Evolutionary conservation across 306 rosid species (phyloP), one percentile per base, ranked within the genome.

Genomic region (Quercus glauca): DNA sequence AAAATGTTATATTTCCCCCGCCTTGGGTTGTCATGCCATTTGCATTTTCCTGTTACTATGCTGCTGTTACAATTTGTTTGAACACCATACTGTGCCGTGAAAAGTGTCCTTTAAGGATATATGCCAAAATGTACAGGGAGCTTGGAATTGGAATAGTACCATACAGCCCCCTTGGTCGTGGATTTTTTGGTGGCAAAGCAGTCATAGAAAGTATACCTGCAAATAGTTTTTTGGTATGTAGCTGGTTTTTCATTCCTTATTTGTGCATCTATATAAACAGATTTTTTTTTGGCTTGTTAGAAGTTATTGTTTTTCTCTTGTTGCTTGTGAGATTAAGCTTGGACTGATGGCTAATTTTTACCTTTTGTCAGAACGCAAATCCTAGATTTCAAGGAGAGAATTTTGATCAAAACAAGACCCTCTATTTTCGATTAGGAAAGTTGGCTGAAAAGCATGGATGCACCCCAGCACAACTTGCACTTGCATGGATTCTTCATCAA

Each of bases 371-470:
- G 97, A 79, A 75, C 35, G 14, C 43, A 17, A 79, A 79, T 73
- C 97, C 97, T 73, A 87, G 94, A 77, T 77, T 90, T 15, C 80
- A 12, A 75, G 97, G 88, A 55, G 91, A 88, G 53, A 90, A 90
- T 78, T 75, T 90, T 8, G 92, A 90, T 76, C 84, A 85, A 70
- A 90, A 89, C 91, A 90, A 87, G 84, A 51, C 58, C 71, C 45
- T 90, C 3, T 92, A 86, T 77, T 67, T 41, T 35, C 59, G 76
- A 69, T 13, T 85, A 45, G 90, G 82, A 73, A 80, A 82, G 76
- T 75, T 89, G 86, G 92, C 93, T 77, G 80, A 79, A 56, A 90
- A 81, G 83, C 84, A 89, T 71, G 83, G 84, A 55, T 87, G 91
- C 37, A 74, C 86, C 56, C 49, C 91, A 31, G 82, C 92, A 59